Base-by-base conservation (phyloP, 305 asterid genomes). In the Ajuga reptans region DNA sequence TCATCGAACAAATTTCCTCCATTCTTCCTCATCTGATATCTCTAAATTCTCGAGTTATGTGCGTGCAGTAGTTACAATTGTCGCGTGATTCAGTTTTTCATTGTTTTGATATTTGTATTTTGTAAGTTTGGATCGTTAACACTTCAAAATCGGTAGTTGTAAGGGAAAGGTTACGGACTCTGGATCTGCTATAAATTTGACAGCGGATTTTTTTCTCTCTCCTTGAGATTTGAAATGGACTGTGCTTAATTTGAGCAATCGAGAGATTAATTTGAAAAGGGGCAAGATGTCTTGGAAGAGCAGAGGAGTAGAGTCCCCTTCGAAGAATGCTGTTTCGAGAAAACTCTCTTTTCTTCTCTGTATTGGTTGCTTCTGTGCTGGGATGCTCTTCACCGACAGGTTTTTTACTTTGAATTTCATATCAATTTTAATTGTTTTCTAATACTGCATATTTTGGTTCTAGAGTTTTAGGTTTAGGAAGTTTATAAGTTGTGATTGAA, bases 371-470 rank as follows among this genome's bases (percentile, higher is more conserved):
- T 92, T 90, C 77, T 92, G 89, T 64, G 87, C 78, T 58, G 98
- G 98, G 76, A 90, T 89, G 97, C 87, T 93, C 84, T 93, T 90
- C 87, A 89, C 94, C 77, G 94, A 87, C 92, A 89, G 98, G 98
- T 92, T 27, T 79, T 47, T 37, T 47, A 68, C 17, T 52, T 63
- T 14, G 41, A 55, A n/a, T 66, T 66, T 68, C 27, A 1, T 31
- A 9, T 70, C 1, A 9, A 7, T 58, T 36, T 37, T 56, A 9
- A 5, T 24, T 43, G 27, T 2, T 46, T 61, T 52, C 34, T 14
- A 15, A 49, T 11, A 11, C 4, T 56, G 51, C 21, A n/a, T n/a
- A n/a, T n/a, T n/a, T 2, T 34, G 31, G 51, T 6, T 64, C 5
- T 72, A 9, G 70, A 11, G 24, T 42, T 75, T 8, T 66, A 56